phyloP scores from a whole-genome alignment of 495 filamentous ascomycete species.

The Neurospora tetraspora region DNA sequence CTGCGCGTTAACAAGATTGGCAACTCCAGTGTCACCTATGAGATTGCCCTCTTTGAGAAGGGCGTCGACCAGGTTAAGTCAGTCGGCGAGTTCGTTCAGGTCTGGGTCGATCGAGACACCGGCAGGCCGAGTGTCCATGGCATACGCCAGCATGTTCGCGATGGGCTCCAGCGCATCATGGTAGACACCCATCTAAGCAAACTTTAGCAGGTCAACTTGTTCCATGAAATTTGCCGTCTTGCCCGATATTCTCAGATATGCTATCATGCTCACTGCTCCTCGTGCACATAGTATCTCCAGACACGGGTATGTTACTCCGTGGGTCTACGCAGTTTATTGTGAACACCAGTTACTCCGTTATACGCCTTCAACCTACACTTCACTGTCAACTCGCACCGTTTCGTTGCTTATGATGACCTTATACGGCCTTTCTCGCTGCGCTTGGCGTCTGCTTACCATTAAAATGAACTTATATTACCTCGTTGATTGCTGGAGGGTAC shows the following conservation, averaged over 20 bases:
- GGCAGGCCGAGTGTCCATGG: constrained; percentile 52
- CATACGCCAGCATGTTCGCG: constrained; percentile 44
- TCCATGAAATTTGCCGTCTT: neutral
- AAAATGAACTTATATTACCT: neutral
- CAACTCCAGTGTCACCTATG: constrained; percentile 83
- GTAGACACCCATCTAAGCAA: constrained; percentile 6
- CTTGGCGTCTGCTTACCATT: neutral
- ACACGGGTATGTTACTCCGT: neutral
- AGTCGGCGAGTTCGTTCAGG: constrained; percentile 81
- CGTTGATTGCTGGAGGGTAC: too few species aligned
- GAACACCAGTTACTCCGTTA: neutral
- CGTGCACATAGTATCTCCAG: neutral
- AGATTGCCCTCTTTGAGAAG: constrained; percentile 76
- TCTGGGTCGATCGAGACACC: constrained; percentile 70
- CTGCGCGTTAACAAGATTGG: constrained; percentile 76
- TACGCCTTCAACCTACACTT: neutral
- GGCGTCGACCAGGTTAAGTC: constrained; percentile 68
- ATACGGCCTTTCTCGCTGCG: neutral
- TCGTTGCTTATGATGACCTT: neutral
- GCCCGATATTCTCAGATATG: neutral
- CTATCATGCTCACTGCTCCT: neutral
- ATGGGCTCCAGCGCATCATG: constrained; percentile 40
- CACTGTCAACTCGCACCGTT: neutral
- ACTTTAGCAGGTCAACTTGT: neutral
- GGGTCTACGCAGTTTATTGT: neutral